phyloP scores from a whole-genome alignment of 2,329 filamentous ascomycete genomes.

The Phyllosticta paracitricarpa region DNA sequence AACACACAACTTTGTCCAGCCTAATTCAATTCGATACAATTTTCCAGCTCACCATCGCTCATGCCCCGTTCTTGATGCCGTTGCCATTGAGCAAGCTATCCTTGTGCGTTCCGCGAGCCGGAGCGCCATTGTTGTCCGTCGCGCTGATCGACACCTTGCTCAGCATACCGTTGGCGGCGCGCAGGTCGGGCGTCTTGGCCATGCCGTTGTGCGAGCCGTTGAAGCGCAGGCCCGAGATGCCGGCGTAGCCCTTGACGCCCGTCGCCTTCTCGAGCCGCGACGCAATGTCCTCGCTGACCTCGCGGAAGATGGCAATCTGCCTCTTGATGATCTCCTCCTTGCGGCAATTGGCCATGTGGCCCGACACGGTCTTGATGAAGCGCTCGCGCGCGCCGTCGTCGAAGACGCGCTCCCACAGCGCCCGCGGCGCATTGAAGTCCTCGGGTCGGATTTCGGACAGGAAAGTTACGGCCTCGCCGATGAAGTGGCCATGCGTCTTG shows the following conservation, averaged over 20 bases:
- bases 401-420: constrained; percentile 52
- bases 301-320: constrained; percentile 55
- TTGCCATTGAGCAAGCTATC: neutral
- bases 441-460: constrained; percentile 43
- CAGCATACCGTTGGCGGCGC: constrained; percentile 43
- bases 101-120: constrained; percentile 33
- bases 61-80: neutral
- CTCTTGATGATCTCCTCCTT: constrained; percentile 53
- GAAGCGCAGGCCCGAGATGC: constrained; percentile 46
- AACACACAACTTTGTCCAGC: too few species aligned
- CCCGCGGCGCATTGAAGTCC: constrained; percentile 47
- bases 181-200: constrained; percentile 37
- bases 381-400: constrained; percentile 48
- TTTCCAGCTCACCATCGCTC: neutral
- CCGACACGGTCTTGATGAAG: constrained; percentile 50
- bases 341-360: constrained; percentile 50
- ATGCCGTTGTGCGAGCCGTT: constrained; percentile 55
- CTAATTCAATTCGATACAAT: neutral
- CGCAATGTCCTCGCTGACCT: constrained; percentile 51
- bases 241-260: constrained; percentile 50
- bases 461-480: constrained; percentile 40
- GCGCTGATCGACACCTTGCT: constrained; percentile 22
- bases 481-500: constrained; percentile 42
- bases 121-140: constrained; percentile 40
- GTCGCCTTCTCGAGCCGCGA: constrained; percentile 51